Conservation (phyloP, 208 protist genomes). For the Leishmania mexicana region DNA sequence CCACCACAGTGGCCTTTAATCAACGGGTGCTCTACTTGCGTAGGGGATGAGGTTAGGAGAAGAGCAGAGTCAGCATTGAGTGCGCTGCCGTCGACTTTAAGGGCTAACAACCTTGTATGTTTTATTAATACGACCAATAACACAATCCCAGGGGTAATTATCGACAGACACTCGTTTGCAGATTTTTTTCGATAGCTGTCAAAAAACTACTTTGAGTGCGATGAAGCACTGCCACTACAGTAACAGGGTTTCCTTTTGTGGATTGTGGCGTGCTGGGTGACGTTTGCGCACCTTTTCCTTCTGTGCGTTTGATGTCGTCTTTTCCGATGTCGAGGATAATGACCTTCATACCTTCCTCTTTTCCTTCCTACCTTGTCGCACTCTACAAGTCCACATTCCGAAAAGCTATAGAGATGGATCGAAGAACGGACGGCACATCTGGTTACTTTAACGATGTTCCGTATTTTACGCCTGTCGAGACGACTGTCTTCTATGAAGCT, state of each 20-base stretch:
- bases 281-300: not conserved
- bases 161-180: constrained; percentile 25
- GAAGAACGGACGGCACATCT: constrained; percentile 34
- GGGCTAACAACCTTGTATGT: constrained; percentile 38
- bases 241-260: not conserved
- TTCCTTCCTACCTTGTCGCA: not conserved
- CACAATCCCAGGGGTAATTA: constrained; percentile 29
- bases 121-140: constrained; percentile 46
- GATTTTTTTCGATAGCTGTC: constrained; percentile 9
- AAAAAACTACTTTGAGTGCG: constrained; percentile 4
- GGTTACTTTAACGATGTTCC: constrained; percentile 78
- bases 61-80: constrained; percentile 6
- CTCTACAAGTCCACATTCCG: not conserved
- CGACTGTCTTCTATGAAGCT: constrained; percentile 62
- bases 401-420: constrained; percentile 22
- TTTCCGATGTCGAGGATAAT: not conserved
- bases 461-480: constrained; percentile 69
- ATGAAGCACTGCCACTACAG: not conserved
- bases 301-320: not conserved
- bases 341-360: not conserved
- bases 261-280: not conserved
- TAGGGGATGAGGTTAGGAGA: not conserved
- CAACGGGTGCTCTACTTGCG: constrained; percentile 3
- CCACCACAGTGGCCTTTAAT: constrained; percentile 31
- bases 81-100: not conserved